phyloP scores from a whole-genome alignment of 1,284 basidiomycete species.

The Trichosporon ovoides region DNA sequence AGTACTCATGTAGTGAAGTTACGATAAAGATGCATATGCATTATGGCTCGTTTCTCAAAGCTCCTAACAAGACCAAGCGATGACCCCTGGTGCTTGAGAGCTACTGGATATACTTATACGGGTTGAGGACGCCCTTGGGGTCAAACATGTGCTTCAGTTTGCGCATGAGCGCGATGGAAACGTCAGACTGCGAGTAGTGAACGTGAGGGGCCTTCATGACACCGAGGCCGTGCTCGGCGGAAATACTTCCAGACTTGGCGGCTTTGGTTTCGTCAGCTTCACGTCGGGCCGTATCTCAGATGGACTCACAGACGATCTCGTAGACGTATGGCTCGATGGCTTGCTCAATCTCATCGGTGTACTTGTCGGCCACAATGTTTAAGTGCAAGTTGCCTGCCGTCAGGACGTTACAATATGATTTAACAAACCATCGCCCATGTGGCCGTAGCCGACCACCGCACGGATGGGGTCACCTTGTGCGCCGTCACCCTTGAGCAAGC shows the following conservation, averaged over 20 bases:
- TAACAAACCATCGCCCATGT: conserved; percentile 84
- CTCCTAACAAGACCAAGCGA: neutral
- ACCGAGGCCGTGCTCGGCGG: conserved; percentile 91
- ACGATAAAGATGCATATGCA: neutral
- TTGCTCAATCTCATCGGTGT: conserved; percentile 74
- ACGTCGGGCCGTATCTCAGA: neutral
- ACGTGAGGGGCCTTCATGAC: conserved; percentile 91
- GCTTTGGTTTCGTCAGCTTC: conserved; percentile 22
- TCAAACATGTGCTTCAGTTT: conserved; percentile 88
- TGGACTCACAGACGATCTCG: conserved; percentile 63
- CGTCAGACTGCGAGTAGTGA: conserved; percentile 75
- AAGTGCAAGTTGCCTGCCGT: conserved; percentile 81
- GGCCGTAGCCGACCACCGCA: conserved; percentile 86
- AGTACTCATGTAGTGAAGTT: neutral
- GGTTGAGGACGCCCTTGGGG: conserved; percentile 77
- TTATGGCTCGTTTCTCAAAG: neutral
- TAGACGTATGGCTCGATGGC: conserved; percentile 94
- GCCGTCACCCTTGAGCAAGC: conserved; percentile 58
- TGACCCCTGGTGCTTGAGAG: neutral
- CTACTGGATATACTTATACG: conserved; percentile 42
- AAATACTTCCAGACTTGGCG: conserved; percentile 74
- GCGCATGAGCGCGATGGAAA: conserved; percentile 83
- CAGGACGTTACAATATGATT: neutral
- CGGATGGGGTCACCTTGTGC: conserved; percentile 63
- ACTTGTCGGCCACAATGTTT: conserved; percentile 83